phyloP scores from a whole-genome alignment of 495 filamentous ascomycete genomes.

The Elasticomyces elasticus region DNA sequence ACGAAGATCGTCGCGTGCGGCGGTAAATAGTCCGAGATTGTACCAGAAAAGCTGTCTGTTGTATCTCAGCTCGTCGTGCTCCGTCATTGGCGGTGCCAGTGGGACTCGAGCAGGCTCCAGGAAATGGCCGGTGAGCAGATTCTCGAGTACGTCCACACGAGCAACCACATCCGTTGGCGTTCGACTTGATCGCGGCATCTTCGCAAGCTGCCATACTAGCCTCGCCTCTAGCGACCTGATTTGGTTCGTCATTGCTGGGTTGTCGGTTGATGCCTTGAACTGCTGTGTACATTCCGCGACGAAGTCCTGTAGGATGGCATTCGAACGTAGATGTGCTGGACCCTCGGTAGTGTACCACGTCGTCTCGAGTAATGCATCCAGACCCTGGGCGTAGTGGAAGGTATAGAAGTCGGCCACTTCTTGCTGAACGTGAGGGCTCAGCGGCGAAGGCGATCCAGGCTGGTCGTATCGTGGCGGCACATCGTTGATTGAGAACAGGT shows the following conservation, averaged over 20 bases:
- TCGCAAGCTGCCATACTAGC: conserved; percentile 32
- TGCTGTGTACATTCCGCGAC: conserved; percentile 36
- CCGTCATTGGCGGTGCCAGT: conserved; percentile 12
- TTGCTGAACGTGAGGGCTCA: conserved; percentile 45
- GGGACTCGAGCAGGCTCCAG: conserved; percentile 48
- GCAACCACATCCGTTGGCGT: conserved; percentile 42
- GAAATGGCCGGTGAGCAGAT: conserved; percentile 58
- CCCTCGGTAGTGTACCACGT: conserved; percentile 61
- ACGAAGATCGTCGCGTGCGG: conserved; percentile 45
- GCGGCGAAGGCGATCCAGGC: conserved; percentile 43
- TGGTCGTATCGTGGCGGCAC: conserved; percentile 41
- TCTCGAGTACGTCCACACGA: conserved; percentile 64
- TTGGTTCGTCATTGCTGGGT: conserved; percentile 12
- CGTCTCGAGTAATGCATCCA: conserved; percentile 76
- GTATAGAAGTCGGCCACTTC: conserved; percentile 67
- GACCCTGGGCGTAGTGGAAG: conserved; percentile 64
- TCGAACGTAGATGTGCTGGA: conserved; percentile 41
- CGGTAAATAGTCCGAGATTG: conserved; percentile 60
- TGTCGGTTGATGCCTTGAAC: conserved; percentile 45
- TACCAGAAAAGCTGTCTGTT: conserved; percentile 75
- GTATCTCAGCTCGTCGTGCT: conserved; percentile 40
- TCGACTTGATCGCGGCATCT: conserved; percentile 21
- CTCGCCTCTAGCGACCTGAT: conserved; percentile 28
- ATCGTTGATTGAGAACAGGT: conserved; percentile 61
- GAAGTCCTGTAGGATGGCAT: conserved; percentile 23